Evolutionary conservation across 2,329 filamentous ascomycete genomes (phyloP).

Genomic region (Fusarium stilboides): DNA sequence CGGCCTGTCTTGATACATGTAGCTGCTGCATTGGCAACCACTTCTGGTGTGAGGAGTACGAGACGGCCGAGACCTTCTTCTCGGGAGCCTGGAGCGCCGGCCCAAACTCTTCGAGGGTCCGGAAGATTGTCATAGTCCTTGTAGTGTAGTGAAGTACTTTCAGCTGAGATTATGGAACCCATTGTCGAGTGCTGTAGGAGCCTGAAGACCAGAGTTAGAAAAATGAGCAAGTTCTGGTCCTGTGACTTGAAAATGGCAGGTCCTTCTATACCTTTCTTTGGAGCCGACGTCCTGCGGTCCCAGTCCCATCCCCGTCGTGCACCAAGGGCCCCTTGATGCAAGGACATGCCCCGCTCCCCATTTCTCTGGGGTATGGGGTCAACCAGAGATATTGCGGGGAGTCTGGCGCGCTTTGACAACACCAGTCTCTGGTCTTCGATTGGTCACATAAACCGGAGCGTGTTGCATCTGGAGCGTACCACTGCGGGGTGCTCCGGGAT

Average conservation of each 20-base stretch:
- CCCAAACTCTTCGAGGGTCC: conserved; percentile 2
- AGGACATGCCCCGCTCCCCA: too few species aligned
- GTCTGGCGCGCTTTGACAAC: background rate
- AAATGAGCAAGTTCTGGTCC: background rate
- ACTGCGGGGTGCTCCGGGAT: background rate
- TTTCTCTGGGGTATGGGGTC: too few species aligned
- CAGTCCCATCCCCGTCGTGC: too few species aligned
- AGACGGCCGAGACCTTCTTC: conserved; percentile 9
- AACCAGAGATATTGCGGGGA: background rate
- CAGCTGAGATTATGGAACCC: conserved; percentile 1
- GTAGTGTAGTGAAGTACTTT: background rate
- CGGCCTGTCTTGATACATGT: conserved; percentile 12
- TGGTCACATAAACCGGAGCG: conserved; percentile 8
- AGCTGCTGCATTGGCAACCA: conserved; percentile 8
- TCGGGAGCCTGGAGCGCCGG: conserved; percentile 2
- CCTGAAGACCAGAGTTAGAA: too few species aligned
- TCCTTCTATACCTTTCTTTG: background rate
- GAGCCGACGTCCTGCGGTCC: too few species aligned
- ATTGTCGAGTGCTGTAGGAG: background rate
- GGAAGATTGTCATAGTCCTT: conserved; percentile 1
- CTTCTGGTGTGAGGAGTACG: conserved; percentile 4
- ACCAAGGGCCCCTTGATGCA: too few species aligned
- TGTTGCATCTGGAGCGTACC: background rate
- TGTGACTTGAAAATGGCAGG: background rate
- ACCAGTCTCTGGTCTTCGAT: too few species aligned